Base-by-base conservation (phyloP, 331 rosid genomes). In the Quercus phellos region DNA sequence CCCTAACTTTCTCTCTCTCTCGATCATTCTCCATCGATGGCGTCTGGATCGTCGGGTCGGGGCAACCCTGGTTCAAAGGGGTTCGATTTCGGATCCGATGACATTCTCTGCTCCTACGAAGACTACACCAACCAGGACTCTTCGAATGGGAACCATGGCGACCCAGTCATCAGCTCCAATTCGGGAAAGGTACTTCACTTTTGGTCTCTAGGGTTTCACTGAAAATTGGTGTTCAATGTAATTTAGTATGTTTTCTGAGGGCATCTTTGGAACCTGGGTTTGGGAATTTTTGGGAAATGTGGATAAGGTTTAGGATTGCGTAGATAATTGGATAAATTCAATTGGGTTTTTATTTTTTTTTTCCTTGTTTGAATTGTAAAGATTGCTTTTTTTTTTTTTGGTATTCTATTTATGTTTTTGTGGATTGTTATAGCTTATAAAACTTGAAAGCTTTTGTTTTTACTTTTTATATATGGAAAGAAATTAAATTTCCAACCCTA, bases 21-120 rank as follows among this genome's bases (percentile, higher is more conserved):
- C 34, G 69, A 77, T 84, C 75, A 21, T 13, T 58, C 79, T 75
- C 35, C 73, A 30, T 0, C 55, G 71, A 94, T 93, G 98, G 97
- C 96, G 73, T 93, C 99, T 68, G 99, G 99, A 79, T 91, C 97
- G 0, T 84, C 91, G 43, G 93, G 87, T 64, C 93, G 96, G 84
- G 80, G 83, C 27, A 92, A 90, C 74, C 81, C 92, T 34, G 88
- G 77, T 74, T 88, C 96, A 21, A 90, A 90, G 61, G 87, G 87
- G 0, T 82, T 88, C 64, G 89, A 91, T 90, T 95, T 95, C 73
- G 98, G 60, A 30, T 60, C 99, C 35, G 98, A 87, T 73, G 97
- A 93, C 35, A 79, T 93, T 71, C 95, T 91, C 43, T 91, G 97
- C 77, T 79, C 97, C 0, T 87, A 85, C 68, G 94, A 95, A 17